These are phyloP conservation scores for Zoysia japonica DNA, from an alignment of 176 grass and related monocot genomes.

Conservation along the genomic window DNA sequence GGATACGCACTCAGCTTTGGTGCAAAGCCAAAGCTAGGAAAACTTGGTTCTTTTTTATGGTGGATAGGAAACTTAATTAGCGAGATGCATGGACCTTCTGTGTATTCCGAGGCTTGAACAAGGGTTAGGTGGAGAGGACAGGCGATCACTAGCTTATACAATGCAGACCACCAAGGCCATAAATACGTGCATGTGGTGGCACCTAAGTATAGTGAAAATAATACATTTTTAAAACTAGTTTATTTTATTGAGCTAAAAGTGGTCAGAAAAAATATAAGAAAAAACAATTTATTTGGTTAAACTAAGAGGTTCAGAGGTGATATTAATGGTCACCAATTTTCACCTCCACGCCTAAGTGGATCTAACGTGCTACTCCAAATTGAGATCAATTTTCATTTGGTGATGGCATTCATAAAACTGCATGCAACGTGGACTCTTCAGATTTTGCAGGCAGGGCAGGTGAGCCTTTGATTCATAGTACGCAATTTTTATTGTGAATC, in stretches of 20 bases:
- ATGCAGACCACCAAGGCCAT: conserved; percentile 37
- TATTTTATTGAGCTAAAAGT: too few relatives aligned
- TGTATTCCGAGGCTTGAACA: conserved; percentile 60
- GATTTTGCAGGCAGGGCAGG: neutral
- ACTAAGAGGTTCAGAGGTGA: too few relatives aligned
- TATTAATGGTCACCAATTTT: too few relatives aligned
- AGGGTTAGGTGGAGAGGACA: conserved; percentile 24
- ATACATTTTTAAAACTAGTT: too few relatives aligned
- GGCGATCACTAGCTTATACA: conserved; percentile 28
- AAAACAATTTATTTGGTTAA: too few relatives aligned
- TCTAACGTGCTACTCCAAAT: neutral
- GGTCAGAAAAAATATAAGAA: too few relatives aligned
- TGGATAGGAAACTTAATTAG: conserved; percentile 38
- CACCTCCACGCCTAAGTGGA: neutral
- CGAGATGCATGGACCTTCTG: neutral
- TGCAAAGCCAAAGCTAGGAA: conserved; percentile 36
- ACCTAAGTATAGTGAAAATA: neutral
- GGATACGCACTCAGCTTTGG: neutral
- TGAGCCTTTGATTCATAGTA: neutral
- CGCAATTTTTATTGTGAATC: neutral
- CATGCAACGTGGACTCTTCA: neutral
- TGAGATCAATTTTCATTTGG: neutral
- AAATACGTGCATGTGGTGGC: conserved; percentile 41
- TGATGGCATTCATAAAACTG: neutral
- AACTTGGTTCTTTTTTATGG: neutral